These are phyloP conservation scores for Aureobasidium sp. DNA, from an alignment of 2,329 filamentous ascomycete genomes.

Conservation along the genomic window DNA sequence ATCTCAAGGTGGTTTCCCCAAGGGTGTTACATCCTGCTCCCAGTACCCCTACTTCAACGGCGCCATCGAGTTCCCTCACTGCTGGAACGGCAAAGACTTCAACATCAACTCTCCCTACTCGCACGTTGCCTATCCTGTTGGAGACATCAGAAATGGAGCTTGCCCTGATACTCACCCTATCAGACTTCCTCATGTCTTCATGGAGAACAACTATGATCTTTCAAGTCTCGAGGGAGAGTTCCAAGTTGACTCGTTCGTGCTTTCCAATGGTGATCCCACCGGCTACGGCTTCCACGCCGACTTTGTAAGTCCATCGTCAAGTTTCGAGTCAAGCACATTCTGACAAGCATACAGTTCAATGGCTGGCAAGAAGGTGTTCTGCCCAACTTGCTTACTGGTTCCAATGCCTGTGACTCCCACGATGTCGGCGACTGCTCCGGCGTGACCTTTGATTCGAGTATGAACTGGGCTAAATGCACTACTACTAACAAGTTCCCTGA, in stretches of 20 bases:
- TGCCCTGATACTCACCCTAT: conserved; percentile 45
- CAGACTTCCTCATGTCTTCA: conserved; percentile 49
- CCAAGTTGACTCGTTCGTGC: conserved; percentile 47
- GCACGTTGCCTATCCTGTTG: conserved; percentile 55
- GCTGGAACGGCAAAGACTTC: conserved; percentile 62
- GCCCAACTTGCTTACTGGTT: conserved; percentile 31
- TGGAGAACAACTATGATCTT: conserved; percentile 10
- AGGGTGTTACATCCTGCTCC: conserved; percentile 62
- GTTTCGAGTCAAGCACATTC: not conserved
- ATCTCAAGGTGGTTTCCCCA: conserved; percentile 43
- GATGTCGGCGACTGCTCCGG: conserved; percentile 56
- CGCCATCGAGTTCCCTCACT: conserved; percentile 63
- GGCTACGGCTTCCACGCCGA: conserved; percentile 44
- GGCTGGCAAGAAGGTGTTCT: conserved; percentile 38
- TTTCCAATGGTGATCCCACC: conserved; percentile 35
- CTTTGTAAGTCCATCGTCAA: conserved; percentile 21
- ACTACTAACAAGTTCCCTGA: conserved; percentile 23
- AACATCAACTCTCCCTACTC: conserved; percentile 47
- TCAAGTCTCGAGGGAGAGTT: conserved; percentile 53
- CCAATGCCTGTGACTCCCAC: conserved; percentile 53
- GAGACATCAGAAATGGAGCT: conserved; percentile 39
- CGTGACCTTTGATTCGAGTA: conserved; percentile 34
- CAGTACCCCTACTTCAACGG: conserved; percentile 45
- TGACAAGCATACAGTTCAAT: conserved; percentile 22
- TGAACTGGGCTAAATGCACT: conserved; percentile 10